Evolutionary conservation across 83 land plant genomes (phyloP).

Genomic region (Picea engelmannii): DNA sequence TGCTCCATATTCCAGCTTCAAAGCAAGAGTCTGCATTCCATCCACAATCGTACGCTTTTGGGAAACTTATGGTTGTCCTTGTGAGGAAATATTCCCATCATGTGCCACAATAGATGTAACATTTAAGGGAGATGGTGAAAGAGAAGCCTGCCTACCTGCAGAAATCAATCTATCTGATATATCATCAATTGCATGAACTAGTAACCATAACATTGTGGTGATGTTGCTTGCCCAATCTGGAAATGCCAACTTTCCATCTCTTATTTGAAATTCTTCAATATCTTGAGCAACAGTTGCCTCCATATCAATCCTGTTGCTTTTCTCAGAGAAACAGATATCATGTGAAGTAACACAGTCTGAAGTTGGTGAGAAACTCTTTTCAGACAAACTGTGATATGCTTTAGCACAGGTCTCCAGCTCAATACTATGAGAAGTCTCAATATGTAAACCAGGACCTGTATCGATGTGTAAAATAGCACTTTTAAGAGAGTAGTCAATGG

Average conservation of each 20-base stretch:
- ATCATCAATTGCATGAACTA: constrained; percentile 65
- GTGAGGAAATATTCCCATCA: not conserved
- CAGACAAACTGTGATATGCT: constrained; percentile 16
- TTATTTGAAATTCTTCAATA: constrained; percentile 27
- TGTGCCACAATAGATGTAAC: constrained; percentile 5
- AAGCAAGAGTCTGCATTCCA: constrained; percentile 79
- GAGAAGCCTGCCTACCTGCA: constrained; percentile 34
- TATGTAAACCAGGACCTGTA: constrained; percentile 74
- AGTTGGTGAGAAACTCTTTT: not conserved
- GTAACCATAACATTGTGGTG: constrained; percentile 80
- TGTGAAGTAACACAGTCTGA: constrained; percentile 1
- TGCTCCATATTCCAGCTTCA: constrained; percentile 90
- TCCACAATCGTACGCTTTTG: constrained; percentile 53
- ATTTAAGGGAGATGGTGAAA: constrained; percentile 2
- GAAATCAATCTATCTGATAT: constrained; percentile 44
- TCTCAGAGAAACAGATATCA: not conserved
- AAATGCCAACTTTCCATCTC: constrained; percentile 66
- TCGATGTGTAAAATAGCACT: constrained; percentile 76
- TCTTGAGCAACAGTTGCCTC: constrained; percentile 15
- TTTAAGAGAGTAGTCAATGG: constrained; percentile 84
- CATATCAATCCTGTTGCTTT: constrained; percentile 11
- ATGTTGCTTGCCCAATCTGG: constrained; percentile 85
- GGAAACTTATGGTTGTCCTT: no score
- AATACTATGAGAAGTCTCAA: constrained; percentile 58
- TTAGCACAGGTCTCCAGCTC: constrained; percentile 54